phyloP scores from a whole-genome alignment of 495 filamentous ascomycete species.

The Glarea lozoyensis region DNA sequence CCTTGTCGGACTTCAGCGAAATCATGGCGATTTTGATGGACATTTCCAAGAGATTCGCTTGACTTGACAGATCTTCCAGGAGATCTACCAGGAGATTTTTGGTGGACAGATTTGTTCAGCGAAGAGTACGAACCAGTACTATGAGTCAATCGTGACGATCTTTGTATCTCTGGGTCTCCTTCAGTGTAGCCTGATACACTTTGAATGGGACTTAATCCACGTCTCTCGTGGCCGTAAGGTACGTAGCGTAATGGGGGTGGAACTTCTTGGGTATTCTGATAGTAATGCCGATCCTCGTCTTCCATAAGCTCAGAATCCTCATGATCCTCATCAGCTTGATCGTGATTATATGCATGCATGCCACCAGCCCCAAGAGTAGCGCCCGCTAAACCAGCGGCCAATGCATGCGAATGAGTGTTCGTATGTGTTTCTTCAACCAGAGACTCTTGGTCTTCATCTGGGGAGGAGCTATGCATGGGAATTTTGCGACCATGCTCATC shows the following conservation, averaged over 20 bases:
- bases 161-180: conserved; percentile 37
- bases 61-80: conserved; percentile 18
- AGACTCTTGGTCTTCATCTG: conserved; percentile 33
- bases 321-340: conserved; percentile 28
- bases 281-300: conserved; percentile 24
- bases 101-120: conserved; percentile 17
- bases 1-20: conserved; percentile 22
- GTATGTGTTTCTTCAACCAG: conserved; percentile 29
- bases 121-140: conserved; percentile 38
- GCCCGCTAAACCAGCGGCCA: conserved; percentile 22
- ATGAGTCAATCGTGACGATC: conserved; percentile 38
- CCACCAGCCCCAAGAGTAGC: conserved; percentile 38
- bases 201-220: conserved; percentile 75
- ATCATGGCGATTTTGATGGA: conserved; percentile 21
- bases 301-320: conserved; percentile 34
- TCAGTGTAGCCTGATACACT: conserved; percentile 72
- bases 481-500: conserved; percentile 36
- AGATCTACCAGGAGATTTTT: conserved; percentile 15
- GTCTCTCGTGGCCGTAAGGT: conserved; percentile 46
- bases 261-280: conserved; percentile 44
- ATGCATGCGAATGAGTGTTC: not conserved
- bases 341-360: conserved; percentile 32
- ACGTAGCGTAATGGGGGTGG: conserved; percentile 44
- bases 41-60: conserved; percentile 14
- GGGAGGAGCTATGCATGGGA: conserved; percentile 22